Percentiles rank a stretch among this genome's conserved stretches.
Conservation (phyloP, 495 filamentous ascomycete genomes). For the Jackrogersella minutella region DNA sequence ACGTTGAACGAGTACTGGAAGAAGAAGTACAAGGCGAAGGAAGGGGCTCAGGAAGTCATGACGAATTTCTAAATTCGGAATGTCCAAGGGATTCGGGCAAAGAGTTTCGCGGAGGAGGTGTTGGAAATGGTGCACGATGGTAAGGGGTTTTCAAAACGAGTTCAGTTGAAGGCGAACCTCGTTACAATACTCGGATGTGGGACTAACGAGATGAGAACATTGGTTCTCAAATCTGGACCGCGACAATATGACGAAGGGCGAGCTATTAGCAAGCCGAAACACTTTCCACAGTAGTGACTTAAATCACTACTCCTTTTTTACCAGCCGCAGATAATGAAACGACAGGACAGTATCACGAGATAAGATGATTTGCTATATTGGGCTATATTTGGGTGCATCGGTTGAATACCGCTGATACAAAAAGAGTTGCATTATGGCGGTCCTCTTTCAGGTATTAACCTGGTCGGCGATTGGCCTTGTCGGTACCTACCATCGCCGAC, state of each 20-base stretch:
- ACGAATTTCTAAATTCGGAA: background rate
- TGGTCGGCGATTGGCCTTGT: background rate
- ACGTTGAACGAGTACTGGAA: background rate
- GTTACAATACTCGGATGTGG: background rate
- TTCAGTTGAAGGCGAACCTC: background rate
- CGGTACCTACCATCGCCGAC: background rate
- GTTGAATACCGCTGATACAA: constrained; percentile 27
- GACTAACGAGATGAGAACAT: background rate
- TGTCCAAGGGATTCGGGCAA: background rate
- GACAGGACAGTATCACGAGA: constrained; percentile 1
- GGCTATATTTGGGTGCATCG: constrained; percentile 22
- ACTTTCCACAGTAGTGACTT: background rate
- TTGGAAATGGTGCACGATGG: constrained; percentile 14
- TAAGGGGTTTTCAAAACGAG: background rate
- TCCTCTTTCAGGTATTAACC: constrained; percentile 21
- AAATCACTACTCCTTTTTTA: constrained; percentile 2
- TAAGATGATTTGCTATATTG: constrained; percentile 17
- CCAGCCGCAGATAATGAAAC: background rate
- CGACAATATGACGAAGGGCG: background rate
- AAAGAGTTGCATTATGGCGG: constrained; percentile 16
- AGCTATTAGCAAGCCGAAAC: background rate
- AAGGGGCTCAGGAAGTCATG: background rate
- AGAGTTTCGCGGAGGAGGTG: background rate
- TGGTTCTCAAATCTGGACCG: background rate
- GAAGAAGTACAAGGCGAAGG: background rate